Percentiles rank a stretch among this genome's conserved stretches.
phyloP scores from a whole-genome alignment of 2,329 filamentous ascomycete species.

The Talaromyces marneffei region DNA sequence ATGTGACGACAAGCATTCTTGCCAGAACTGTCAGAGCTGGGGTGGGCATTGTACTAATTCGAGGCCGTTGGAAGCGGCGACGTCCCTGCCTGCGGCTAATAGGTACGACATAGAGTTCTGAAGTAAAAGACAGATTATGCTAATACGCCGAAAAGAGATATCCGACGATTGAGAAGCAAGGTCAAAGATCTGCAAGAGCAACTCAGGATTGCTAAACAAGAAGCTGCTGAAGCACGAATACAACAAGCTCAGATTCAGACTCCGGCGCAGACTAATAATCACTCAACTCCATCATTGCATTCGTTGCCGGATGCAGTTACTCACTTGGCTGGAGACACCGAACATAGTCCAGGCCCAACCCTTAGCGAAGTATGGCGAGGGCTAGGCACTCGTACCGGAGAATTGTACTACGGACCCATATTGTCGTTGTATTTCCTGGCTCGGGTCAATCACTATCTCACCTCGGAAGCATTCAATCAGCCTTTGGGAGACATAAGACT shows the following conservation, averaged over 20 bases:
- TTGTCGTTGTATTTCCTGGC: background rate
- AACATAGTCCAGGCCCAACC: background rate
- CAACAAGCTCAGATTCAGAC: background rate
- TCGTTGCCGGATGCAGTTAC: background rate
- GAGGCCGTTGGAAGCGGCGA: constrained; percentile 8
- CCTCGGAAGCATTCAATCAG: background rate
- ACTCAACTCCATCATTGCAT: background rate
- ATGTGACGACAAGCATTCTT: background rate
- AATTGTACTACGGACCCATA: background rate
- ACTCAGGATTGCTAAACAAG: constrained; percentile 23
- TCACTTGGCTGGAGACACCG: background rate
- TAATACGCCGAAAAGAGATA: constrained; percentile 9
- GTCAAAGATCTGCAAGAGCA: constrained; percentile 27
- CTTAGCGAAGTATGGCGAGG: background rate
- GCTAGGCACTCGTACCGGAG: background rate
- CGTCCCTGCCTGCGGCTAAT: constrained; percentile 7
- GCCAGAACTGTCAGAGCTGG: constrained; percentile 1
- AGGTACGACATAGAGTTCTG: background rate
- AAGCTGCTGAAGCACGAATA: constrained; percentile 15
- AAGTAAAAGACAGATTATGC: background rate
- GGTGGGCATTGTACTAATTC: constrained; percentile 13
- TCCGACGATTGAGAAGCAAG: constrained; percentile 26
- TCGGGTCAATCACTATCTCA: background rate
- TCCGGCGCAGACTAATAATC: background rate
- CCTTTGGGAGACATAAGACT: background rate